Evolutionary conservation across 345 rosid species (phyloP), one percentile per base, ranked within the genome.

Genomic region (Ricinus communis): DNA sequence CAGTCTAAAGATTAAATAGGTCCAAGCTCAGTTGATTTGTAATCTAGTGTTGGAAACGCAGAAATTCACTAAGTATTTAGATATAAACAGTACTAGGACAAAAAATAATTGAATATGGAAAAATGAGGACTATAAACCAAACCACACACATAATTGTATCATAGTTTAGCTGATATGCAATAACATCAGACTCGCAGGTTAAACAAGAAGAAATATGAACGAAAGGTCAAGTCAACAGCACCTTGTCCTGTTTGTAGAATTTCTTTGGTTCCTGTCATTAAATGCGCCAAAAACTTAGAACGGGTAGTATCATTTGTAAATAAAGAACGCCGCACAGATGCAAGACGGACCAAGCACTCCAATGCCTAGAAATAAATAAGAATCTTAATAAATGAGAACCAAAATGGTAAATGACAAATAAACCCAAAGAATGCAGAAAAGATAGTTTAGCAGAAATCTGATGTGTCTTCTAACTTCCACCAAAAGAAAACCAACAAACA

Each of bases 291-390:
- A 62, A 96, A 96, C 78, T 79, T 89, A 33, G 98, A 86, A 59
- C 98, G 98, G 62, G 98, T 82, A 54, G 81, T 87, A 64, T 96
- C 99, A 76, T 84, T 93, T 53, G 91, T 81, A 83, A 93, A 96
- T 80, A 96, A 80, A 78, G 99, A 89, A 46, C 97, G 94, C 18
- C 98, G 84, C 21, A 93, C 96, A 69, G 99, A 96, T 62, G 99
- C 98, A 56, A 96, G 82, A 66, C 99, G 90, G 66, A 96, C 99
- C 90, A 96, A 86, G 85, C 99, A 93, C 82, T 96, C 99, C 81
- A 96, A 78, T 61, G 99, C 99, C 99, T 96, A 72, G 52, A 76
- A 76, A 60, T 57, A 76, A 56, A 71, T 38, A 60, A 70, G 58
- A 71, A 31, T 47, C 41, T 30, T 18, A 22, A 60, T 27, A 24